Percentiles rank a stretch among this genome's conserved stretches.
Conservation (phyloP, 768 basidiomycete species). For the Tulasnella sp. region DNA sequence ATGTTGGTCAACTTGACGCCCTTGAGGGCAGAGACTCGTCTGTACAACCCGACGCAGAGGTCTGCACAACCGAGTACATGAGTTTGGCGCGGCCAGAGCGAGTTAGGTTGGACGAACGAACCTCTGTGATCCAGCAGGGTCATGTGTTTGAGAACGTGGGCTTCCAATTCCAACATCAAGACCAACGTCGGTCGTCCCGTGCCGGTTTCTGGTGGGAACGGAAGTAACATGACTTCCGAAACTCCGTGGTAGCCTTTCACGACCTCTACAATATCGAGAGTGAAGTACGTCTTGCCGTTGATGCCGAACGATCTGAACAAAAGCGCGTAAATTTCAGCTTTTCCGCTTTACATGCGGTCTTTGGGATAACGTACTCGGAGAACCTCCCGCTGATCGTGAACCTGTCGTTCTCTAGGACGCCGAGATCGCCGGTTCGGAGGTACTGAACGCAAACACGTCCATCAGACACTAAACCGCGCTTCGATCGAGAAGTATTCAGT, state of each 20-base stretch:
- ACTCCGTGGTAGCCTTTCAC: not conserved
- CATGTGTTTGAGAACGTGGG: not conserved
- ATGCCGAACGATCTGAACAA: not conserved
- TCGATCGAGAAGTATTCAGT: not conserved
- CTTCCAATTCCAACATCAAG: not conserved
- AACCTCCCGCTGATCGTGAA: not conserved
- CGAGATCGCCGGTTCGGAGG: slow-evolving; percentile 5
- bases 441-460: not conserved
- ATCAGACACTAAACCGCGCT: not conserved
- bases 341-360: not conserved
- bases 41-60: not conserved
- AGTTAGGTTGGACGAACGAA: not conserved
- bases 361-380: not conserved
- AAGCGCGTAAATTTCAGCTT: not conserved
- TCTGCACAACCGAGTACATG: not conserved
- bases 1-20: not conserved
- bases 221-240: not conserved
- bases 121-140: not conserved
- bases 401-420: not conserved
- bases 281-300: not conserved
- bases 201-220: not conserved
- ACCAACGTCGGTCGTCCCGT: not conserved
- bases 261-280: not conserved
- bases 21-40: not conserved
- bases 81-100: not conserved